Conservation (phyloP, 208 protist species). For the Leishmania tarentolae region DNA sequence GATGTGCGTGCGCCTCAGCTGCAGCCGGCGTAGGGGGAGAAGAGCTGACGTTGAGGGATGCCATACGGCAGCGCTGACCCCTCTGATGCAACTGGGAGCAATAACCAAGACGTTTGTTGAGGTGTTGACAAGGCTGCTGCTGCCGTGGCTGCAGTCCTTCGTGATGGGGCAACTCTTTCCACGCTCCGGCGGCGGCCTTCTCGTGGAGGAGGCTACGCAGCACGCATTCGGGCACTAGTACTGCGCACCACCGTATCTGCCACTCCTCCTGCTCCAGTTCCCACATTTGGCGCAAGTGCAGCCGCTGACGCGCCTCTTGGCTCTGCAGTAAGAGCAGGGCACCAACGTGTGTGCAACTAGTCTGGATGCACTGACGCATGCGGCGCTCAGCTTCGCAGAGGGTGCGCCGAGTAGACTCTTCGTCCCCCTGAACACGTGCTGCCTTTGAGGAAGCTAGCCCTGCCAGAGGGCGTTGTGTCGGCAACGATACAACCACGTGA, state of each 20-base stretch:
- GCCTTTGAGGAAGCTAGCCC: not conserved
- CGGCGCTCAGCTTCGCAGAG: not conserved
- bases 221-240: conserved; percentile 26
- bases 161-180: not conserved
- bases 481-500: not conserved
- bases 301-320: conserved; percentile 4
- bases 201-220: conserved; percentile 9
- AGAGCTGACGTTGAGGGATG: not conserved
- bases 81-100: not conserved
- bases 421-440: not conserved
- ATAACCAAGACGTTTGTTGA: not conserved
- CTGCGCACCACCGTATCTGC: conserved; percentile 17
- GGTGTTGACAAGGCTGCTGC: not conserved
- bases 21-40: not conserved
- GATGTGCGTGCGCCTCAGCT: not conserved
- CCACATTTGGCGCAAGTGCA: not conserved
- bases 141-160: not conserved
- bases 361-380: not conserved
- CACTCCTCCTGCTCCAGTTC: conserved; percentile 14
- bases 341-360: not conserved
- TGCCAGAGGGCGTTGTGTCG: not conserved
- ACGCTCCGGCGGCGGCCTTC: not conserved
- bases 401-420: not conserved
- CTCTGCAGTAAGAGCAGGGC: not conserved
- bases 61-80: not conserved